Evolutionary conservation across 139 green algal genomes (phyloP).

Genomic region (Haematococcus lacustris): DNA sequence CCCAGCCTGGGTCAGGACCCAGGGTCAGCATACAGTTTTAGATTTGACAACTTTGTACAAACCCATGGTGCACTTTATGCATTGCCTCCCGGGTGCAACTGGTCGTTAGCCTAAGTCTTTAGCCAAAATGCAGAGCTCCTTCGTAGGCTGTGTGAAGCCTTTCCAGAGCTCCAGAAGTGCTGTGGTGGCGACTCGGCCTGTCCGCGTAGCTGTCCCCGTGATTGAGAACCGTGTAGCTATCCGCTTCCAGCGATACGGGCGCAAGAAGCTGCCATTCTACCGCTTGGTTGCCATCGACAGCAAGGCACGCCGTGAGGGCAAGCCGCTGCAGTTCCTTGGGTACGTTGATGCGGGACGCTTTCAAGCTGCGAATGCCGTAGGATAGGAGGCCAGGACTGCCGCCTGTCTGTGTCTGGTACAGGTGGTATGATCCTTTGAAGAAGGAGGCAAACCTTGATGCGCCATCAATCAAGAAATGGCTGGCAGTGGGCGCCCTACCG

Average conservation of each 20-base stretch:
- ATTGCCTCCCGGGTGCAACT: no score
- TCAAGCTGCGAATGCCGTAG: not conserved
- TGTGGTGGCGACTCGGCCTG: not conserved
- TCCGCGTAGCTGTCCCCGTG: constrained; percentile 19
- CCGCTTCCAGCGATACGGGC: constrained; percentile 81
- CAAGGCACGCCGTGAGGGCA: constrained; percentile 67
- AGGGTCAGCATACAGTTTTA: no score
- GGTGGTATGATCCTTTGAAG: constrained; percentile 24
- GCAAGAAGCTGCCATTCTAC: constrained; percentile 86
- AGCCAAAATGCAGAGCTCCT: constrained; percentile 2
- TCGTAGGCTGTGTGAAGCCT: not conserved
- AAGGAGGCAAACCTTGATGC: constrained; percentile 86
- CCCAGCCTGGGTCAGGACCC: no score
- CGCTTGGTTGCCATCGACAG: constrained; percentile 86
- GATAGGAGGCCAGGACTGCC: not conserved
- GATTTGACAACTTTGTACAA: no score
- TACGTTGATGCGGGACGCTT: constrained; percentile 43
- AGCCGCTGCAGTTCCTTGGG: constrained; percentile 82
- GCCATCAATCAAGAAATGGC: constrained; percentile 91
- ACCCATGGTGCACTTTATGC: no score
- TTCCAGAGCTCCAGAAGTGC: not conserved
- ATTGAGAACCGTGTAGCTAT: constrained; percentile 71
- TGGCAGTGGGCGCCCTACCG: constrained; percentile 73
- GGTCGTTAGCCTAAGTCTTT: no score
- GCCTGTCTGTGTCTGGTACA: not conserved